A percentile compares a stretch with the other conserved stretches of the same genome.
These are phyloP conservation scores for Heliamphora pulchella DNA, from an alignment of 179 eudicot species.

Conservation along the genomic window DNA sequence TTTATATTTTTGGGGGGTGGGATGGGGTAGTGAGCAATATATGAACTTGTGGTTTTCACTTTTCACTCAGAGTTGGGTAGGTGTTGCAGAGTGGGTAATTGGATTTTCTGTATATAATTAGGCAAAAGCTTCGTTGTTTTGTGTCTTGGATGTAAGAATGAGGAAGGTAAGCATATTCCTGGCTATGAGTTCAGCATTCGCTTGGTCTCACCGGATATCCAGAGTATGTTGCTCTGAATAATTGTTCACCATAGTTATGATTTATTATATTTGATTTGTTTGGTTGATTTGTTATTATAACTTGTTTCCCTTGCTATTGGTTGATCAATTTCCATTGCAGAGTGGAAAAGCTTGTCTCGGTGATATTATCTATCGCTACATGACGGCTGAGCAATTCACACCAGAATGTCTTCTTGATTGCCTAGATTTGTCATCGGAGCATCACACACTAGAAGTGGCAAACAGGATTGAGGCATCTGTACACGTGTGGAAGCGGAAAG, in stretches of 20 bases:
- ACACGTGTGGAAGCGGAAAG: conserved; percentile 71
- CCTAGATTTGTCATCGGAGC: conserved; percentile 67
- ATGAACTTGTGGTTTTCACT: not conserved
- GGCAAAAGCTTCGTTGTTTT: not conserved
- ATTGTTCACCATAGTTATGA: not conserved
- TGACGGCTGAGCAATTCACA: conserved; percentile 69
- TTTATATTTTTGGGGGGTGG: not conserved
- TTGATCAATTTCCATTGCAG: conserved; percentile 35
- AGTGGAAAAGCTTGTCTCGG: conserved; percentile 86
- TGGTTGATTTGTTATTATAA: not conserved
- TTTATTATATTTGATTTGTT: not conserved
- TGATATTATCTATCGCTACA: conserved; percentile 64
- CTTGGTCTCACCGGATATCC: not conserved
- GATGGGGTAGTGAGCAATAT: not conserved
- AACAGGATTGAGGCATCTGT: conserved; percentile 88
- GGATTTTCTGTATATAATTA: not conserved
- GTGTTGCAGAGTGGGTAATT: too few species aligned
- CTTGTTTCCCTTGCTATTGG: not conserved
- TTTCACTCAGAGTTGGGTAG: too few species aligned
- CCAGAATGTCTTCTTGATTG: conserved; percentile 84
- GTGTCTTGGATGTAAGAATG: not conserved
- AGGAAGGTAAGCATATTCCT: not conserved
- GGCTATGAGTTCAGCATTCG: not conserved
- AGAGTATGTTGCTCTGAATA: not conserved
- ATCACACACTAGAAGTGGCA: conserved; percentile 67